These are phyloP conservation scores for Brasenia schreberi DNA, from an alignment of 164 flowering plant species.

Conservation along the genomic window DNA sequence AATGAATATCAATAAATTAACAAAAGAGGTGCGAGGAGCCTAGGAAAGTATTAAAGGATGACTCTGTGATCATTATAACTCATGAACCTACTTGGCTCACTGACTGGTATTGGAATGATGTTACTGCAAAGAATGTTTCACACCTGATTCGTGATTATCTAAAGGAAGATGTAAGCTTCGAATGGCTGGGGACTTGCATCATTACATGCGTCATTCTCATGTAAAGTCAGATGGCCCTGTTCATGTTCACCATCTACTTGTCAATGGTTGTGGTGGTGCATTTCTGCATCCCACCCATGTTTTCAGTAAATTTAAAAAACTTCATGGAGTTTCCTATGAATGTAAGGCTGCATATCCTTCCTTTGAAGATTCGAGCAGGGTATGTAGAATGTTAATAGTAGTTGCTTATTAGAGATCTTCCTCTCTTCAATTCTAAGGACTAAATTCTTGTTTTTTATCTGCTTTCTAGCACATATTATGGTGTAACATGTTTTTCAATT, in stretches of 20 bases:
- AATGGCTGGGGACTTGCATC: slow-evolving; percentile 96
- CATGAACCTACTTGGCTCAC: slow-evolving; percentile 99
- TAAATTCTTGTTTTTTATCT: not conserved
- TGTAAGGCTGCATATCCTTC: slow-evolving; percentile 92
- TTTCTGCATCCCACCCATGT: slow-evolving; percentile 99
- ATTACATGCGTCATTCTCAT: slow-evolving; percentile 93
- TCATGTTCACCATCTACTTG: slow-evolving; percentile 83
- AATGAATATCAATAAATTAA: too few relatives aligned
- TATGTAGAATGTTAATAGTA: too few relatives aligned
- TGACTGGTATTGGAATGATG: slow-evolving; percentile 91
- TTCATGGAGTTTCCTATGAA: slow-evolving; percentile 54
- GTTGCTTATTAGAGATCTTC: too few relatives aligned
- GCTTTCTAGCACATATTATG: too few relatives aligned
- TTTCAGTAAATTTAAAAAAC: slow-evolving; percentile 59
- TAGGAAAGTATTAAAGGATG: slow-evolving; percentile 12
- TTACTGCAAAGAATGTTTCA: slow-evolving; percentile 70
- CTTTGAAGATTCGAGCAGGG: slow-evolving; percentile 95
- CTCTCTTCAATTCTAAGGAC: too few relatives aligned
- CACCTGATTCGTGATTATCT: slow-evolving; percentile 69
- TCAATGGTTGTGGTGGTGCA: slow-evolving; percentile 99
- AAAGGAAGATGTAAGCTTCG: slow-evolving; percentile 93
- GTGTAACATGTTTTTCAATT: too few relatives aligned
- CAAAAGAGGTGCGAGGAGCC: too few relatives aligned
- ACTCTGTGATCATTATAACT: slow-evolving; percentile 87
- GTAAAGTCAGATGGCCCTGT: slow-evolving; percentile 52